A percentile compares a stretch with the other conserved stretches of the same genome.
Conservation (phyloP, 352 stramenopile genomes). For the Pythium brachiatum region DNA sequence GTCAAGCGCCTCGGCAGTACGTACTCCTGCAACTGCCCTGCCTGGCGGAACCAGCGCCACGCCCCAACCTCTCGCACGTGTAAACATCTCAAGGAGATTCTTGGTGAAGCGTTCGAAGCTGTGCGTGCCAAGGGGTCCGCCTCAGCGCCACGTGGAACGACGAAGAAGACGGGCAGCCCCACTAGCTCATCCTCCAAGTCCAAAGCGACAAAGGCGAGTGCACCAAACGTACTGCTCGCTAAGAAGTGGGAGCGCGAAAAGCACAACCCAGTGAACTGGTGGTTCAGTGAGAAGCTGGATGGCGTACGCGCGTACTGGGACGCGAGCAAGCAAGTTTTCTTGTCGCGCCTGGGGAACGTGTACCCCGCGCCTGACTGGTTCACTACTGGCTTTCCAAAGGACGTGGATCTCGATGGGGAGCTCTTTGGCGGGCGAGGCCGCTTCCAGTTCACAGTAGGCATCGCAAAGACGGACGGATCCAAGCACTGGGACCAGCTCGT, state of each 20-base stretch:
- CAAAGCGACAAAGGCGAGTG: constrained; percentile 30
- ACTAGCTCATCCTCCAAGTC: neutral
- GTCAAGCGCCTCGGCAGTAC: constrained; percentile 45
- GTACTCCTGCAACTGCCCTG: constrained; percentile 64
- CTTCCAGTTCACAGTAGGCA: constrained; percentile 68
- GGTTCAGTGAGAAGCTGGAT: constrained; percentile 79
- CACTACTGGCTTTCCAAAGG: constrained; percentile 43
- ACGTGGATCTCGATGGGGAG: constrained; percentile 70
- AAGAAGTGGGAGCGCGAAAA: constrained; percentile 71
- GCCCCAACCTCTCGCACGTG: constrained; percentile 47
- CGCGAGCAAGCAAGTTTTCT: constrained; percentile 45
- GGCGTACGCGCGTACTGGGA: constrained; percentile 69
- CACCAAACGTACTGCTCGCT: constrained; percentile 51
- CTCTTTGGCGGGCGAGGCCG: constrained; percentile 56
- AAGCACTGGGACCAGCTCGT: constrained; percentile 56
- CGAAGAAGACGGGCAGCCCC: neutral
- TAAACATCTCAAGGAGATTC: constrained; percentile 57
- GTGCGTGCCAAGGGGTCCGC: constrained; percentile 26
- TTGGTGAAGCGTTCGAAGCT: constrained; percentile 52
- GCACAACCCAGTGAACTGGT: constrained; percentile 56
- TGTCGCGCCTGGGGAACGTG: constrained; percentile 60
- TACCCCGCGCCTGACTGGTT: constrained; percentile 67
- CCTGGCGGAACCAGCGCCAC: constrained; percentile 62
- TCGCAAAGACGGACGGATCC: constrained; percentile 55
- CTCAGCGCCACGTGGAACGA: constrained; percentile 17